Conservation (phyloP, 2,329 filamentous ascomycete genomes). For the Cladosporium sp. region DNA sequence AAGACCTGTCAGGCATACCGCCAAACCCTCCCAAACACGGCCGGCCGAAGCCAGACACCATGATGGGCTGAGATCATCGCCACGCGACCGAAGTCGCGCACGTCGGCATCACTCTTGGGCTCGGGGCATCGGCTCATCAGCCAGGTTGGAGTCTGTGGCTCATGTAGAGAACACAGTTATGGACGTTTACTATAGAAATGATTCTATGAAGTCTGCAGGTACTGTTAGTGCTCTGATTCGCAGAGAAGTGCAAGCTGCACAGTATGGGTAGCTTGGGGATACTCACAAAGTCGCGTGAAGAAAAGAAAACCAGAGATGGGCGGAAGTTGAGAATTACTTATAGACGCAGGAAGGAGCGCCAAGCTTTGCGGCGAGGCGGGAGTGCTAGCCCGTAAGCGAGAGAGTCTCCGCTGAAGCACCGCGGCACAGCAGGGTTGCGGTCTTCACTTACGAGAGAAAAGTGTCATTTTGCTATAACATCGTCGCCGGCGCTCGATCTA, state of each 20-base stretch:
- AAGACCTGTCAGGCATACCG: slow-evolving; percentile 32
- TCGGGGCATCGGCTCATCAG: slow-evolving; percentile 32
- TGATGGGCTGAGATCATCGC: slow-evolving; percentile 33
- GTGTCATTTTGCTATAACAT: too few species aligned
- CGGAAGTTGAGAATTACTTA: not conserved
- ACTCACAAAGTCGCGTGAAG: slow-evolving; percentile 13
- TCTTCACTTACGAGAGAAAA: too few species aligned
- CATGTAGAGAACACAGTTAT: slow-evolving; percentile 18
- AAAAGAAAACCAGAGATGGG: not conserved
- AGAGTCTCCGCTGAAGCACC: too few species aligned
- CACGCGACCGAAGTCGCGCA: slow-evolving; percentile 21
- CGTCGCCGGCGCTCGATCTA: too few species aligned
- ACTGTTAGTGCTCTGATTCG: not conserved
- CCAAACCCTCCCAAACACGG: slow-evolving; percentile 29
- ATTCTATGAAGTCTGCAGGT: slow-evolving; percentile 17
- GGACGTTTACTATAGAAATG: slow-evolving; percentile 19
- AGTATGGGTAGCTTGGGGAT: not conserved
- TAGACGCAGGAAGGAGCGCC: not conserved
- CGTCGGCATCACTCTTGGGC: slow-evolving; percentile 33
- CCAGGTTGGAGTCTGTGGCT: slow-evolving; percentile 31
- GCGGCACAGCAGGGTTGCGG: too few species aligned
- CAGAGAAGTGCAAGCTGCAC: not conserved
- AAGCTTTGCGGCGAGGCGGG: slow-evolving; percentile 7
- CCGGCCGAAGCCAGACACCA: slow-evolving; percentile 31
- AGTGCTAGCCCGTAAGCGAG: too few species aligned